These are phyloP conservation scores for Umbelopsis sp. DNA, from an alignment of 192 early-diverging fungal genomes.

Conservation along the genomic window DNA sequence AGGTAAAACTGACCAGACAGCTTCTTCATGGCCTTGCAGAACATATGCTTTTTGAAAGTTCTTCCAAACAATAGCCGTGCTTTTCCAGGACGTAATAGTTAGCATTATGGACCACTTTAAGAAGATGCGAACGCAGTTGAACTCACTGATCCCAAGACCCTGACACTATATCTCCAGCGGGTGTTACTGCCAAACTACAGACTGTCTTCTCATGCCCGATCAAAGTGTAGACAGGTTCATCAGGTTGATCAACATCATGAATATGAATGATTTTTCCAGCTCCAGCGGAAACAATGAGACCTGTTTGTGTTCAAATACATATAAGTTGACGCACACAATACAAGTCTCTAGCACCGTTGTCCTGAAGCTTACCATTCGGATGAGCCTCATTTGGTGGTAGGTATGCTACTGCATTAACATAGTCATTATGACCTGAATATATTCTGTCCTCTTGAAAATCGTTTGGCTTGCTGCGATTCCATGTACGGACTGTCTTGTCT, in stretches of 20 bases:
- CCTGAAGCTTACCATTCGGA: slow-evolving; percentile 56
- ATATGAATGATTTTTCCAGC: slow-evolving; percentile 84
- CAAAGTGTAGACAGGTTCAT: slow-evolving; percentile 65
- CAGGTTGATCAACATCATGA: slow-evolving; percentile 66
- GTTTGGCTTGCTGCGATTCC: slow-evolving; percentile 60
- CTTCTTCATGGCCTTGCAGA: slow-evolving; percentile 75
- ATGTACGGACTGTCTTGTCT: slow-evolving; percentile 74
- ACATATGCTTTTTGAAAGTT: slow-evolving; percentile 71
- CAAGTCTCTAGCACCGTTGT: background rate
- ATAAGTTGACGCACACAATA: background rate
- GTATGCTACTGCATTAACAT: slow-evolving; percentile 75
- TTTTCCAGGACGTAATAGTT: slow-evolving; percentile 21
- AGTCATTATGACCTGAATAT: slow-evolving; percentile 72
- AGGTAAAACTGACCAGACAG: slow-evolving; percentile 92
- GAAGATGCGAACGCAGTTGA: no score
- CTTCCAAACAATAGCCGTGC: slow-evolving; percentile 89
- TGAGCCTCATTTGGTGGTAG: slow-evolving; percentile 57
- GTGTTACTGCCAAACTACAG: slow-evolving; percentile 70
- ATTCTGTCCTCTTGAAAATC: slow-evolving; percentile 52
- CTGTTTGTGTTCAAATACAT: slow-evolving; percentile 36
- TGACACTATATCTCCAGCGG: slow-evolving; percentile 74
- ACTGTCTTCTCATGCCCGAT: slow-evolving; percentile 88
- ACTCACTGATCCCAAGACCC: slow-evolving; percentile 97
- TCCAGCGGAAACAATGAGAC: slow-evolving; percentile 82
- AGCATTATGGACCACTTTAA: no score